Percentiles rank a stretch among this genome's conserved stretches.
Conservation (phyloP, 441 rosid species). For the Euphorbia schlechtendalii region DNA sequence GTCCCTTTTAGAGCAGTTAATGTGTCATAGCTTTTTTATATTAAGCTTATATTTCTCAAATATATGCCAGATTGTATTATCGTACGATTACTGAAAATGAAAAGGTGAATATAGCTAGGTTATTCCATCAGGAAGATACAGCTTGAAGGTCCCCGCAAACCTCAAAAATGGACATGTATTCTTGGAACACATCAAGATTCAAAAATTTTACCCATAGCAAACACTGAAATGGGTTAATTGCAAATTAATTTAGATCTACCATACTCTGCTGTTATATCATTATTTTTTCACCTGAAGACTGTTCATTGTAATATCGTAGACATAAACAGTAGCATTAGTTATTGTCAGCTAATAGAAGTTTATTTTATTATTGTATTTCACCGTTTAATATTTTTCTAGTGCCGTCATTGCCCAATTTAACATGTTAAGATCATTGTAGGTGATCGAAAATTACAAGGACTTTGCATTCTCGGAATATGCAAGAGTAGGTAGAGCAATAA, state of each 20-base stretch:
- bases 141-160: too few species aligned
- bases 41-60: too few species aligned
- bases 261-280: background rate
- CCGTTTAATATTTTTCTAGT: background rate
- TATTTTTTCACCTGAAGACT: too few species aligned
- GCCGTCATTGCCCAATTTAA: background rate
- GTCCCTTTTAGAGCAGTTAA: background rate
- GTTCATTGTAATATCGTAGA: too few species aligned
- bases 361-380: background rate
- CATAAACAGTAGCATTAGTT: background rate
- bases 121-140: too few species aligned
- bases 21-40: background rate
- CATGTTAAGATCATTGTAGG: constrained; percentile 21
- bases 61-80: too few species aligned
- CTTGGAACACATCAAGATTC: too few species aligned
- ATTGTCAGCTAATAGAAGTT: background rate
- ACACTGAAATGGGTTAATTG: background rate
- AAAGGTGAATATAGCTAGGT: too few species aligned
- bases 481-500: constrained; percentile 52
- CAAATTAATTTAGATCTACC: background rate
- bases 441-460: constrained; percentile 47
- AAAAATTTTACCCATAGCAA: too few species aligned
- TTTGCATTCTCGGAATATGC: constrained; percentile 53
- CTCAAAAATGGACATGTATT: too few species aligned
- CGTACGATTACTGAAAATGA: too few species aligned